Evolutionary conservation across 192 early-diverging fungal genomes (phyloP), one percentile per base, ranked within the genome.

Genomic region (Helicostylum pulchrum): DNA sequence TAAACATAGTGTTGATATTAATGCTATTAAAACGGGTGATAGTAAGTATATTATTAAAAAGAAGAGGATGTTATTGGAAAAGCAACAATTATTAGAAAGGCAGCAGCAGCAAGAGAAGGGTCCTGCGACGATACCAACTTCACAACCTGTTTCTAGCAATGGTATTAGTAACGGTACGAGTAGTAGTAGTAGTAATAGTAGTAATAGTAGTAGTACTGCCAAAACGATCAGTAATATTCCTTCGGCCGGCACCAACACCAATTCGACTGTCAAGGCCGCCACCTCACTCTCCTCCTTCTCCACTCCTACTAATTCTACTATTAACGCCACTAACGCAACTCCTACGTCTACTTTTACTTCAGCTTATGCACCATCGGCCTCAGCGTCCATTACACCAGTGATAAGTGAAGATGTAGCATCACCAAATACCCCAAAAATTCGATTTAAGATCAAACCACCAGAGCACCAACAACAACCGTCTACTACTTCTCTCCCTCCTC

Each of bases 401-500:
- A 61, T 45, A 17, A 46, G 26, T 54, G 39, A 34, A 39, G 34
- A 56, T 56, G 54, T 19, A 34, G 14, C 61, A 11, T 48, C 67
- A 2, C 21, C 62, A 2, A 65, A 62, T n/a, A 68, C 72, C n/a
- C 72, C 72, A 11, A 74, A 69, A 45, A 74, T 73, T 31, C 51
- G 71, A 44, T 73, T 73, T 53, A 73, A 68, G 45, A 48, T 74
- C 5, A 74, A 74, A n/a, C 45, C 55, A 30, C 72, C 67, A 32
- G 31, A 58, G 44, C 47, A n/a, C n/a, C n/a, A 20, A 19, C 21
- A 65, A 59, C 62, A 62, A 19, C 59, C 43, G 10, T 26, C 39
- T 15, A 5, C 39, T 15, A 5, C 56, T 46, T 19, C 58, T 14
- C 4, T 52, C 26, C n/a, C 30, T 43, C 26, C 59, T n/a, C 7